A percentile compares a stretch with the other conserved stretches of the same genome.
These are phyloP conservation scores for Dendrothele bispora DNA, from an alignment of 768 basidiomycete genomes.

Conservation along the genomic window DNA sequence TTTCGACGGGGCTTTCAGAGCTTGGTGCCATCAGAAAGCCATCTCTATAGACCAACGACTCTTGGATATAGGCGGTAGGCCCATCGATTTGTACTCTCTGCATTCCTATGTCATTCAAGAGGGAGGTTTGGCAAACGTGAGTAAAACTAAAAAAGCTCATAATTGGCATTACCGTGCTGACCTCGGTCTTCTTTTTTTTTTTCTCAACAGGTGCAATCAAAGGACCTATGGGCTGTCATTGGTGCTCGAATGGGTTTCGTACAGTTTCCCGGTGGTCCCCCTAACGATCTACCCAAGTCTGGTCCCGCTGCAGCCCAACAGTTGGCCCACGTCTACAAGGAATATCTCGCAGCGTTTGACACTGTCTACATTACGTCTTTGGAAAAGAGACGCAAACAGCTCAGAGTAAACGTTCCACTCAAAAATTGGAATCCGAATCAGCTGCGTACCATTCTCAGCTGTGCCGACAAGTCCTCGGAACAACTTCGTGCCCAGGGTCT, in stretches of 20 bases:
- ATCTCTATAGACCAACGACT: constrained; percentile 40
- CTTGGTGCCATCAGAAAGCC: constrained; percentile 42
- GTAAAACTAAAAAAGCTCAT: constrained; percentile 17
- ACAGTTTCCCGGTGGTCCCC: constrained; percentile 62
- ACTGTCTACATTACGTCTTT: constrained; percentile 45
- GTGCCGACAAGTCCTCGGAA: constrained; percentile 41
- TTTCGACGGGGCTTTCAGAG: constrained; percentile 54
- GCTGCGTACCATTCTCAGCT: constrained; percentile 45
- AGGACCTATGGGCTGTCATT: constrained; percentile 64
- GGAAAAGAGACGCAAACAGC: constrained; percentile 27
- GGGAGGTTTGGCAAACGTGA: constrained; percentile 51
- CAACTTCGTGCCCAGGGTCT: constrained; percentile 57
- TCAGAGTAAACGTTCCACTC: constrained; percentile 6
- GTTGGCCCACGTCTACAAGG: constrained; percentile 59
- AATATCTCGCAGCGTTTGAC: constrained; percentile 59
- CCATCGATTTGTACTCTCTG: constrained; percentile 59
- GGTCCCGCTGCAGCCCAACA: constrained; percentile 64
- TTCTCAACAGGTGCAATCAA: constrained; percentile 45
- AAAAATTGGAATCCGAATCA: constrained; percentile 25
- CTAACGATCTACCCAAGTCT: constrained; percentile 58
- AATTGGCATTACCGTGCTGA: too few relatives aligned
- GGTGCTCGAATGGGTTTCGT: constrained; percentile 68
- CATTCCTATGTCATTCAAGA: constrained; percentile 60
- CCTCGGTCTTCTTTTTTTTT: background rate
- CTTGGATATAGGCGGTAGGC: constrained; percentile 50